Percentiles rank a stretch among this genome's conserved stretches.
Evolutionary conservation across 495 filamentous ascomycete species (phyloP).

Genomic region (Talaromyces nanjingensis): DNA sequence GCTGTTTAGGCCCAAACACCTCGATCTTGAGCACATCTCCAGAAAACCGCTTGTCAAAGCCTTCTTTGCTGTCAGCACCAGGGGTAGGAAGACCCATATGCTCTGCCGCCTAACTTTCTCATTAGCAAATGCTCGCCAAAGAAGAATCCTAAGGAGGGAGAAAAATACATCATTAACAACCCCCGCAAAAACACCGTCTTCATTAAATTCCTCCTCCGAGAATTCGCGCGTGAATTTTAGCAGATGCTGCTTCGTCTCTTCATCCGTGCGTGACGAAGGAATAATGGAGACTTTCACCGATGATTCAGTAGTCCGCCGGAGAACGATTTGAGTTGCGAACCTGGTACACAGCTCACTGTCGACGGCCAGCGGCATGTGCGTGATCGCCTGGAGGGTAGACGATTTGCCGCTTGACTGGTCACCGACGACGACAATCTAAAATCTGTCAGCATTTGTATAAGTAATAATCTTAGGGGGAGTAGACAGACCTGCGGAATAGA

Average conservation of each 20-base stretch:
- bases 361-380: constrained; percentile 45
- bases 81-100: constrained; percentile 22
- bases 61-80: constrained; percentile 10
- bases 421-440: constrained; percentile 34
- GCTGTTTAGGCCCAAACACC: constrained; percentile 37
- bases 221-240: not conserved
- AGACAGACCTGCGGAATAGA: constrained; percentile 30
- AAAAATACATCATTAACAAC: constrained; percentile 15
- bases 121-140: no score
- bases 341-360: constrained; percentile 49
- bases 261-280: constrained; percentile 12
- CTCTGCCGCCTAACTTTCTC: constrained; percentile 16
- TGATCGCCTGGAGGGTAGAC: constrained; percentile 45
- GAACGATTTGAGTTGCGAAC: constrained; percentile 53
- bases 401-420: constrained; percentile 47
- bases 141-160: no score
- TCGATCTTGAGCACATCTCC: constrained; percentile 45
- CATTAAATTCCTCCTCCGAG: not conserved
- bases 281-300: constrained; percentile 22
- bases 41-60: constrained; percentile 25
- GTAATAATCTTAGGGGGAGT: not conserved
- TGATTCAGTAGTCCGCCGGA: constrained; percentile 29
- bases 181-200: constrained; percentile 18
- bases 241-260: constrained; percentile 25
- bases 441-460: not conserved